Conservation (phyloP, 345 rosid genomes). For the Excoecaria agallocha region DNA sequence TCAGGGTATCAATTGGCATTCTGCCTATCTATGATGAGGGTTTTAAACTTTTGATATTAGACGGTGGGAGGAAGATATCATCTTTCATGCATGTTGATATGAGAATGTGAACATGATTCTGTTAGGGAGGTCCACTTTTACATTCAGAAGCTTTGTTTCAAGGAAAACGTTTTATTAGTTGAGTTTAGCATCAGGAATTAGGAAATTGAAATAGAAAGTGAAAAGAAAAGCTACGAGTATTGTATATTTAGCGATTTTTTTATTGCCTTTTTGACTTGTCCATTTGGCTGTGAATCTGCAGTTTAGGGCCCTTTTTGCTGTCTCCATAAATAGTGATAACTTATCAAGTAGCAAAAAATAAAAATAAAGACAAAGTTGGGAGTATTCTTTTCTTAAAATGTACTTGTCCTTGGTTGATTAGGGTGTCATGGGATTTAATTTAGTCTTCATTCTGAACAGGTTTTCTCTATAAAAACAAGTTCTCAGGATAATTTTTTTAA, state of each 20-base stretch:
- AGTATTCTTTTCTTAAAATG: background rate
- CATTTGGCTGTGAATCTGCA: background rate
- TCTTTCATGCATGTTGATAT: conserved; percentile 1
- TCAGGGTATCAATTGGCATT: no score
- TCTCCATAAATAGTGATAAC: background rate
- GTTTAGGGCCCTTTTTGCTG: background rate
- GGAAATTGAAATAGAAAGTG: background rate
- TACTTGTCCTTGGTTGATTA: background rate
- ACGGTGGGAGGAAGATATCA: background rate
- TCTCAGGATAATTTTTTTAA: background rate
- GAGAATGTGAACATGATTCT: background rate
- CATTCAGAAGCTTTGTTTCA: background rate
- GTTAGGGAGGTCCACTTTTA: background rate
- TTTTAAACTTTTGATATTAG: conserved; percentile 7
- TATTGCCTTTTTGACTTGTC: background rate
- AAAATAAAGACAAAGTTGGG: background rate
- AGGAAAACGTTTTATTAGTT: background rate
- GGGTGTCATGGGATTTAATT: background rate
- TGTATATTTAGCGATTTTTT: background rate
- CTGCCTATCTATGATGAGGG: background rate
- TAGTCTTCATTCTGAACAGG: background rate
- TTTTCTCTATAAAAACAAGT: background rate
- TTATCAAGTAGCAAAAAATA: background rate
- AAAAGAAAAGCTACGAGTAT: background rate
- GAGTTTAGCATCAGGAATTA: background rate